Base-by-base conservation (phyloP, 1,139 yeast species). In the Pichia sp. region DNA sequence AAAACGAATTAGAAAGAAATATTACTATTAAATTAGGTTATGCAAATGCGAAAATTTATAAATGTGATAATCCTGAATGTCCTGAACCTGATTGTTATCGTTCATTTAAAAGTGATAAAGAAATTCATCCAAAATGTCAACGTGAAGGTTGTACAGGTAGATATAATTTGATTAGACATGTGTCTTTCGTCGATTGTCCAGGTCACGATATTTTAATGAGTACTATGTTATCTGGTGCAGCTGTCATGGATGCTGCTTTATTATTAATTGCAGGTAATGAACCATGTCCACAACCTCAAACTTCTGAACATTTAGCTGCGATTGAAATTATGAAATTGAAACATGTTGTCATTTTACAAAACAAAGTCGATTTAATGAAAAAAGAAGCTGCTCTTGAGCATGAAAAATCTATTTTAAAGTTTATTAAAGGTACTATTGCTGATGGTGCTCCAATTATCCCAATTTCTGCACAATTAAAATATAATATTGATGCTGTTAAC, bases 171-270 rank as follows among this genome's bases (percentile, higher is more conserved):
- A 80, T 89, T 41, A 87, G 99, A 70, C 99, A 94, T 65, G 98
- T 94, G 46, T 89, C 97, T 7, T 94, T 94, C 60, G 98, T 94
- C 51, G 99, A 94, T 74, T 94, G 98, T 74, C 99, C 99, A 49
- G 99, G 98, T 66, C 99, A 94, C 86, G 99, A 94, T 76, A 92
- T 94, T 74, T 82, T 94, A 67, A 94, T 94, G 98, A 89, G 97
- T 77, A 94, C 98, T 57, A 94, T 94, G 99, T 82, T 94, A 79
- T 90, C 97, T 41, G 99, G 99, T 66, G 99, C 99, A 35, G 99
- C 99, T 16, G 98, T 94, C 56, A 94, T 94, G 99, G 99, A 94
- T 69, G 99, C 98, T 48, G 99, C 99, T 12, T 74, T 94, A 52
- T 73, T 94, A 61, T 77, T 94, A 57, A 83, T 94, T 65, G 99